phyloP scores from a whole-genome alignment of 495 filamentous ascomycete species.

The Aspergillus cristatus region DNA sequence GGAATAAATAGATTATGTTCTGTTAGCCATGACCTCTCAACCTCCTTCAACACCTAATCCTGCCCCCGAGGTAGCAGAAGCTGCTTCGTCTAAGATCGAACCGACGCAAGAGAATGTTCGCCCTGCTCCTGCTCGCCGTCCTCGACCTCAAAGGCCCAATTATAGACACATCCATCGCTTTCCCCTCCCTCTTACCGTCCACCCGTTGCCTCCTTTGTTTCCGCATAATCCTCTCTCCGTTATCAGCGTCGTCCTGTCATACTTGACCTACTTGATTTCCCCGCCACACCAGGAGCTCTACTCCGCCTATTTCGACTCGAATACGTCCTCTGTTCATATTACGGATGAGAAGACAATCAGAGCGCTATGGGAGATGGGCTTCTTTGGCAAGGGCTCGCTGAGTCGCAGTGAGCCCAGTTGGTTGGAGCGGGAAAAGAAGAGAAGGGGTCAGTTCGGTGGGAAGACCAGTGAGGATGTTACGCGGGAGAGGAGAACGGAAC shows the following conservation, averaged over 20 bases:
- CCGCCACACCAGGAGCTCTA: conserved; percentile 65
- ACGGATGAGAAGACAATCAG: conserved; percentile 64
- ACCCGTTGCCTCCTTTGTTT: conserved; percentile 77
- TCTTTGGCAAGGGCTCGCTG: conserved; percentile 88
- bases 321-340: conserved; percentile 78
- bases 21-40: conserved; percentile 9
- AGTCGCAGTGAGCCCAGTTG: conserved; percentile 92
- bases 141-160: conserved; percentile 53
- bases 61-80: conserved; percentile 4
- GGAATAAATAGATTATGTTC: not conserved
- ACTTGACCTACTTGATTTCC: conserved; percentile 61
- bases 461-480: conserved; percentile 72
- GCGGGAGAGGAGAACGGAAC: conserved; percentile 64
- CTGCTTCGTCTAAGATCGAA: conserved; percentile 10
- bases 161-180: conserved; percentile 64
- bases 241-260: conserved; percentile 65
- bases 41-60: conserved; percentile 4
- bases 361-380: conserved; percentile 88
- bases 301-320: conserved; percentile 63
- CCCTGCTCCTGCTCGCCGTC: conserved; percentile 19
- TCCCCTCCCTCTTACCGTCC: conserved; percentile 67
- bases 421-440: conserved; percentile 71
- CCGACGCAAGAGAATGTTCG: conserved; percentile 5
- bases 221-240: conserved; percentile 89
- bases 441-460: conserved; percentile 51